Evolutionary conservation across 225 moss, liverwort and hornwort species (phyloP), one percentile per base, ranked within the genome.

Genomic region (Antitrichia curtipendula): DNA sequence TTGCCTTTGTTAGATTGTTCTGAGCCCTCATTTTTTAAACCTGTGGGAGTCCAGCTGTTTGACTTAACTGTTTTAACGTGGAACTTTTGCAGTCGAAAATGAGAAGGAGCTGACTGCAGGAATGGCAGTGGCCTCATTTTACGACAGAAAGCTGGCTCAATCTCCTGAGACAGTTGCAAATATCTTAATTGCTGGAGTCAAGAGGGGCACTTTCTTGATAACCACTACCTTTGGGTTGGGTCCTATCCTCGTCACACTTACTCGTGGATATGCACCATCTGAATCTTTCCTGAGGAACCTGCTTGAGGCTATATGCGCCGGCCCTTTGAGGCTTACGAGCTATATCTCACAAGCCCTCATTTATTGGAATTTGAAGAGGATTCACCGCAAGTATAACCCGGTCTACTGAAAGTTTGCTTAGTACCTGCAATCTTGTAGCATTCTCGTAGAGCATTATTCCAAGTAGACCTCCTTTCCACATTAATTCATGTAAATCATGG

Each of bases 181-280:
- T 47, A 86, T 88, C 41, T 89, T 90, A 61, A 32, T 95, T 29
- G 82, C 88, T 59, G 96, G 95, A 29, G 89, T 95, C 16, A 95
- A 95, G 88, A 90, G 88, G 68, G 98, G 98, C 47, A 90, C 92
- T 24, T 90, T 96, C 80, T 88, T 96, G 80, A 91, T 94, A 29
- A 96, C 97, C 38, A 95, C 95, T 58, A 96, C 96, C 47, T 90
- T 96, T 29, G 91, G 91, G 75, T 83, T 98, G 53, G 98, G 98
- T 77, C 89, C 93, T 16, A 74, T 95, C 34, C 87, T 96, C 43
- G 89, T 95, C 60, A 54, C 94, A 83, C 91, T 98, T 56, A 91
- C 94, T 62, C 92, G 98, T 14, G 98, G 98, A 41, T 94, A 93
- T 86, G 91, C 95, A 54, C 97, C 98, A 24, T 94, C 93, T 50